phyloP scores from a whole-genome alignment of 768 basidiomycete species.

The Crassisporium funariophilum region DNA sequence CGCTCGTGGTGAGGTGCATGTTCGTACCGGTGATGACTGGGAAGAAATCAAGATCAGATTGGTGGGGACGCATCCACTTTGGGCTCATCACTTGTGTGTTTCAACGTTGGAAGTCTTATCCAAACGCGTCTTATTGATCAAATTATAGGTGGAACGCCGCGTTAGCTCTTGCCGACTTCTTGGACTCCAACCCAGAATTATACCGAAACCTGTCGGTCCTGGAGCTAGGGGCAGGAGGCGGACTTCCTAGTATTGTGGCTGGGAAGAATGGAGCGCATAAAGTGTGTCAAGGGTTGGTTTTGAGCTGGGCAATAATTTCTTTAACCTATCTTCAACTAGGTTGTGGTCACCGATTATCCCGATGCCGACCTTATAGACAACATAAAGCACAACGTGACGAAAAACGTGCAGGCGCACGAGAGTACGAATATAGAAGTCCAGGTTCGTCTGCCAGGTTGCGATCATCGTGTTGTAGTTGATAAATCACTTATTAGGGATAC shows the following conservation, averaged over 20 bases:
- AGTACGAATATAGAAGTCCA: conserved; percentile 36
- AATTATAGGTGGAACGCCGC: conserved; percentile 77
- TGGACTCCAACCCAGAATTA: conserved; percentile 54
- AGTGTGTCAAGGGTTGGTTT: conserved; percentile 40
- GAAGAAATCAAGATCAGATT: conserved; percentile 60
- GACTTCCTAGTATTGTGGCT: conserved; percentile 79
- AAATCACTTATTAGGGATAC: conserved; percentile 53
- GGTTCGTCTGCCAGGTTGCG: conserved; percentile 15
- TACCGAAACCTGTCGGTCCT: conserved; percentile 57
- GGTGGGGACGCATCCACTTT: conserved; percentile 79
- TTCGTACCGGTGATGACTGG: conserved; percentile 28
- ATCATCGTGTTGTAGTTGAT: not conserved
- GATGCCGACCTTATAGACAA: conserved; percentile 77
- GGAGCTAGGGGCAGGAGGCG: conserved; percentile 94
- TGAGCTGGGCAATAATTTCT: not conserved
- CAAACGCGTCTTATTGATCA: not conserved
- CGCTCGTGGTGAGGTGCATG: conserved; percentile 34
- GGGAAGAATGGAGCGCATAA: conserved; percentile 68
- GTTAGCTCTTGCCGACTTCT: conserved; percentile 66
- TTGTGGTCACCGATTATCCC: conserved; percentile 92
- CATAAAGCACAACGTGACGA: conserved; percentile 63
- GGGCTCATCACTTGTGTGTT: conserved; percentile 77
- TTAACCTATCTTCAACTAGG: conserved; percentile 39
- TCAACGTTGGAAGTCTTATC: not conserved
- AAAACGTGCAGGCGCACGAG: conserved; percentile 49